Evolutionary conservation across 257 asterid genomes (phyloP), one percentile per base, ranked within the genome.

Genomic region (Capsicum baccatum): DNA sequence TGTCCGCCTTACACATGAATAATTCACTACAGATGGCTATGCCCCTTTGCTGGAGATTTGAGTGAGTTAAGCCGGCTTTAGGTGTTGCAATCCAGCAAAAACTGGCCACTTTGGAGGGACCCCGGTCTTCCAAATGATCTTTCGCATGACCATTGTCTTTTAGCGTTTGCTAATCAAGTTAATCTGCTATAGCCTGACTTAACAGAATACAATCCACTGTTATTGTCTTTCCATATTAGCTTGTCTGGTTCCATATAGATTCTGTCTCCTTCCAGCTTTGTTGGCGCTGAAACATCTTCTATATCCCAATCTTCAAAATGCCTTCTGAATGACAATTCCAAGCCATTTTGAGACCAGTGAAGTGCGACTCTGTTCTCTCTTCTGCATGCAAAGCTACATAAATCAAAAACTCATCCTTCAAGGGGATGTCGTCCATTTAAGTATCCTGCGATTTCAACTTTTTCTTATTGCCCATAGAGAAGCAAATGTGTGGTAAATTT

Each of bases 61-160:
- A 67, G 50, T 67, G 74, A 67, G 50, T 14, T 67, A 37, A 35
- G 50, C 74, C 37, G 12, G 74, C 12, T 67, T 67, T 48, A 67
- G 74, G 50, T 67, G 21, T 67, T 67, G 50, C 74, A 67, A 35
- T 67, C 44, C 73, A 66, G 13, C 48, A 66, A 66, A 66, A 33
- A 64, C 71, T 66, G 48, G 48, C 48, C 17, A 13, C n/a, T 66
- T 13, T 35, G 19, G 19, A 66, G 73, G 48, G 47, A 33, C 48
- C 73, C n/a, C 33, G 47, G 71, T 64, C 73, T 66, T 66, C 73
- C 73, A 33, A 66, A 33, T 66, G 11, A 66, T 37, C 76, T 68
- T 68, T 68, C 1, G 6, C 42, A 10, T 68, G 76, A 9, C 76
- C 76, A 14, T 37, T 15, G 9, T 68, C 52, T 15, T 37, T 37